phyloP scores from a whole-genome alignment of 768 basidiomycete species.

The Hemileccinum rubropunctum region DNA sequence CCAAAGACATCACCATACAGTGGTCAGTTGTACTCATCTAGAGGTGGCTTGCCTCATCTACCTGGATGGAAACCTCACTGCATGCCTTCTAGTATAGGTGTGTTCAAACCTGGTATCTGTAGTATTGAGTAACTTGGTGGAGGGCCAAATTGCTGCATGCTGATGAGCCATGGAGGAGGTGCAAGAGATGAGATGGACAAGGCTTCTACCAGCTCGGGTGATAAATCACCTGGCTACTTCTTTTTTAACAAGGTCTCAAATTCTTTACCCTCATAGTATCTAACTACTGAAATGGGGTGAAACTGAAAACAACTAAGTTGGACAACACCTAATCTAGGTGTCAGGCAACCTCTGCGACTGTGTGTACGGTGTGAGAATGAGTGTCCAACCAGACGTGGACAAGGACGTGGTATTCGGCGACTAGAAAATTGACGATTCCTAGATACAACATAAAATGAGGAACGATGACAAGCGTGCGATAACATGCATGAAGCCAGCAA shows the following conservation, averaged over 20 bases:
- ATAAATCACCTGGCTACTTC: conserved; percentile 94
- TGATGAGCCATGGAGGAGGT: conserved; percentile 99
- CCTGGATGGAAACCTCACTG: conserved; percentile 99
- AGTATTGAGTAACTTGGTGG: conserved; percentile 97
- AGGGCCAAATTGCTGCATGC: conserved; percentile 98
- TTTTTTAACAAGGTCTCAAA: conserved; percentile 97
- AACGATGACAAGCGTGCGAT: too few species aligned
- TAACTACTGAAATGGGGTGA: too few species aligned
- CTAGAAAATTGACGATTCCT: too few species aligned
- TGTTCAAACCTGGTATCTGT: conserved; percentile 91
- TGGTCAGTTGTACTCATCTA: conserved; percentile 97
- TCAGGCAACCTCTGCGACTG: too few species aligned
- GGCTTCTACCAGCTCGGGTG: conserved; percentile 97
- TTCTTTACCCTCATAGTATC: conserved; percentile 99
- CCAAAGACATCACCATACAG: conserved; percentile 99
- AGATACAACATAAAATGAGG: too few species aligned
- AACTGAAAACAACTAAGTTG: too few species aligned
- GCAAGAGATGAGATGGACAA: conserved; percentile 97
- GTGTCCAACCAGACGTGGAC: too few species aligned
- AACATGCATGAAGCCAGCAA: too few species aligned
- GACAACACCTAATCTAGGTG: too few species aligned
- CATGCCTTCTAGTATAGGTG: conserved; percentile 96
- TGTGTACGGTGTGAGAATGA: too few species aligned
- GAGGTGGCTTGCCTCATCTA: conserved; percentile 98
- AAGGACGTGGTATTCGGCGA: too few species aligned